These are phyloP conservation scores for Chlamydomonas asymmetrica DNA, from an alignment of 139 green algal species.

Conservation along the genomic window DNA sequence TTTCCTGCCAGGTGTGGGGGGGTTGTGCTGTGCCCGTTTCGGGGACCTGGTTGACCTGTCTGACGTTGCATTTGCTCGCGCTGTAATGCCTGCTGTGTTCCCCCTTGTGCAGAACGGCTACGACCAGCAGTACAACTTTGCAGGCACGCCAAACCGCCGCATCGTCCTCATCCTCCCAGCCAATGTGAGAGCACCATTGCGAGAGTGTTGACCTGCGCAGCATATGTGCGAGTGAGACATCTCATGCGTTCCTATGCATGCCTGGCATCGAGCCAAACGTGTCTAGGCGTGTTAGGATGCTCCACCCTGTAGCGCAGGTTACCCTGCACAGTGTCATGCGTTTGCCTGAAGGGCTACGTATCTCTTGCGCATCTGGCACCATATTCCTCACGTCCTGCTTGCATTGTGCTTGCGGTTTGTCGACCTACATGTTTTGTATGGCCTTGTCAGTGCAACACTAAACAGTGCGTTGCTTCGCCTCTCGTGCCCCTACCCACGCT, in stretches of 20 bases:
- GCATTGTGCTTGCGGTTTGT: neutral
- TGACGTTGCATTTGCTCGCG: neutral
- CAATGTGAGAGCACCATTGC: neutral
- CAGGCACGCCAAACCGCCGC: neutral
- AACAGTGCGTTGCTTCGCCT: too few species aligned
- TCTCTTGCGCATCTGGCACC: too few species aligned
- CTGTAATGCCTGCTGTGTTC: too few species aligned
- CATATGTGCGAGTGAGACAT: neutral
- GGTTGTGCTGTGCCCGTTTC: neutral
- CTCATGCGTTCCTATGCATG: neutral
- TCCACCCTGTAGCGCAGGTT: too few species aligned
- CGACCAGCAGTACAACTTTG: neutral
- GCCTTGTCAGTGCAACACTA: neutral
- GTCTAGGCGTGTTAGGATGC: too few species aligned
- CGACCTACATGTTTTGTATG: too few species aligned
- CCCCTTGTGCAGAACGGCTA: neutral
- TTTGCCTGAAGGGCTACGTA: too few species aligned
- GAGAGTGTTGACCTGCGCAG: neutral
- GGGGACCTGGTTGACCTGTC: neutral
- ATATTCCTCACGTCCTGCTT: neutral
- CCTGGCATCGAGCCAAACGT: too few species aligned
- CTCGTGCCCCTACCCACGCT: neutral
- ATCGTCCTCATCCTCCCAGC: slow-evolving; percentile 9
- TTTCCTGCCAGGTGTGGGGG: neutral
- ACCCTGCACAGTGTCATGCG: too few species aligned